These are phyloP conservation scores for Knufia petricola DNA, from an alignment of 2,329 filamentous ascomycete species.

Conservation along the genomic window DNA sequence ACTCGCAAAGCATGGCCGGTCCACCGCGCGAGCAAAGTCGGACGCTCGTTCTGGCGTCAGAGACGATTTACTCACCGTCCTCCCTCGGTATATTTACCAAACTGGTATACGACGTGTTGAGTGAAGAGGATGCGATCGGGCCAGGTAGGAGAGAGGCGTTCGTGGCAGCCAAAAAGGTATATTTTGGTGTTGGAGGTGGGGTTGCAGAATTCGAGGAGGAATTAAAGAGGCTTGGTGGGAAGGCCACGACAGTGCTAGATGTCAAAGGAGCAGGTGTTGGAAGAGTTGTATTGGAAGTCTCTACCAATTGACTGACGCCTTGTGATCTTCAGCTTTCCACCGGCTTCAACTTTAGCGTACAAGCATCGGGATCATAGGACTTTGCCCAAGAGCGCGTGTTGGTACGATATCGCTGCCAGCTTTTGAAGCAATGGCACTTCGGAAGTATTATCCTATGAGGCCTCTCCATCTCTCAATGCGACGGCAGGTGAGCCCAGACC, in stretches of 20 bases:
- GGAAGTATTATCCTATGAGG: too few species aligned
- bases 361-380: too few species aligned
- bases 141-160: slow-evolving; percentile 36
- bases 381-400: too few species aligned
- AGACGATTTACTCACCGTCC: slow-evolving; percentile 55
- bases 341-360: too few species aligned
- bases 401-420: too few species aligned
- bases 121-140: slow-evolving; percentile 15
- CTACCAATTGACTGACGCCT: slow-evolving; percentile 4
- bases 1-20: too few species aligned
- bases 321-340: too few species aligned
- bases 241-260: slow-evolving; percentile 25
- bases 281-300: slow-evolving; percentile 34
- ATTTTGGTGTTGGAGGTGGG: slow-evolving; percentile 58
- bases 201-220: slow-evolving; percentile 47
- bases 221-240: slow-evolving; percentile 17
- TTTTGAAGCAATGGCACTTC: too few species aligned
- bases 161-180: slow-evolving; percentile 55
- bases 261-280: slow-evolving; percentile 36
- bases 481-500: too few species aligned
- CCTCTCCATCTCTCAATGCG: too few species aligned
- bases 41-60: slow-evolving; percentile 47
- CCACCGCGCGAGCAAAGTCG: not conserved
- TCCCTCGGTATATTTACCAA: slow-evolving; percentile 47
- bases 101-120: slow-evolving; percentile 43